These are phyloP conservation scores for Taphrina sp. DNA, from an alignment of 1,139 yeast species.

Conservation along the genomic window DNA sequence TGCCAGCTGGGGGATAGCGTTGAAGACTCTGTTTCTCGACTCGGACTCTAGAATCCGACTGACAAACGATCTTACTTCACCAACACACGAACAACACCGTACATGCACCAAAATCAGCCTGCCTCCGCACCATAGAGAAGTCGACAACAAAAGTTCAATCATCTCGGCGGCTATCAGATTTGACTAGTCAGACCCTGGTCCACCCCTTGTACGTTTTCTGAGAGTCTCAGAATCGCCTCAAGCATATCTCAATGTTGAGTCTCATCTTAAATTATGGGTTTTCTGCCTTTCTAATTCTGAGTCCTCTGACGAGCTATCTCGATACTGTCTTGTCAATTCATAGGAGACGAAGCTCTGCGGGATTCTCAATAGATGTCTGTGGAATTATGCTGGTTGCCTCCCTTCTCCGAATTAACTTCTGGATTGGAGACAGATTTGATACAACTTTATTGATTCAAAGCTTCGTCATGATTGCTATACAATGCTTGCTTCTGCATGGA, in stretches of 20 bases:
- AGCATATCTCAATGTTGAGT: not conserved
- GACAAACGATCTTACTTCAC: too few relatives aligned
- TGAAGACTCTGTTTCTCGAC: too few relatives aligned
- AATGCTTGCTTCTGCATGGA: conserved; percentile 42
- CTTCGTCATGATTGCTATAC: conserved; percentile 72
- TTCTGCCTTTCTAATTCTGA: conserved; percentile 22
- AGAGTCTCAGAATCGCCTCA: too few relatives aligned
- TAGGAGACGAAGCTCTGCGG: conserved; percentile 61
- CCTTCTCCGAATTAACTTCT: conserved; percentile 69
- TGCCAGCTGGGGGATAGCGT: too few relatives aligned
- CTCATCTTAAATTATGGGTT: conserved; percentile 1
- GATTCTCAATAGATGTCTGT: conserved; percentile 84
- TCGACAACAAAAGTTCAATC: too few relatives aligned
- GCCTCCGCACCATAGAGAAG: too few relatives aligned
- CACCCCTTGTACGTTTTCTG: too few relatives aligned
- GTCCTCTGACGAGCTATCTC: conserved; percentile 78
- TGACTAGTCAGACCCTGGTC: too few relatives aligned
- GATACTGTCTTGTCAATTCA: conserved; percentile 71
- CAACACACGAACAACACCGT: too few relatives aligned
- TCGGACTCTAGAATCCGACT: too few relatives aligned
- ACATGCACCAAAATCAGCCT: too few relatives aligned
- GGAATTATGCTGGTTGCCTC: conserved; percentile 85
- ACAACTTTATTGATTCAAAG: conserved; percentile 70
- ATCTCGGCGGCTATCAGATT: too few relatives aligned
- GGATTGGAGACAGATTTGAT: conserved; percentile 76